Base-by-base conservation (phyloP, 352 stramenopile genomes). In the Globisporangium polare region DNA sequence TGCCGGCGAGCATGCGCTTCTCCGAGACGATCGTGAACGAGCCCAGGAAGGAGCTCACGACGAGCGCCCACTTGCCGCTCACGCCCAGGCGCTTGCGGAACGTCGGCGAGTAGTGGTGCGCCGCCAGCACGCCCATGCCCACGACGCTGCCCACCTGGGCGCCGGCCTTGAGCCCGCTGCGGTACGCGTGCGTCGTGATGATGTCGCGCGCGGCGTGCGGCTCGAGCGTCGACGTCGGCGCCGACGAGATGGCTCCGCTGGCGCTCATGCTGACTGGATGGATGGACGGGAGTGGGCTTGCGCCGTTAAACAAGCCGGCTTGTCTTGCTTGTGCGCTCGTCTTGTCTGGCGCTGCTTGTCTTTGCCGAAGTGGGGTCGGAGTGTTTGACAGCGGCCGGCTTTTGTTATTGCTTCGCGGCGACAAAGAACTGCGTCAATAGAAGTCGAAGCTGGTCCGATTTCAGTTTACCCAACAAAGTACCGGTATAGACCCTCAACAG, bases 11-110 rank as follows among this genome's bases (percentile, higher is more conserved):
- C 37, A 95, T 58, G 12, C 74, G 72, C 58, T 75, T 81, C 65
- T 95, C 86, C 7, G 82, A 72, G 45, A 75, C 75, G 63, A 93
- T 66, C 33, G 78, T 78, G 66, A 94, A 94, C 29, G 75, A 73
- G 15, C 64, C 86, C 10, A 94, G 59, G 33, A 77, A 77, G 24
- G 86, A 72, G 49, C 71, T 78, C 24, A 92, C 70, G 31, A 90
- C 74, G 35, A 94, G 72, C 39, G 75, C 81, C 61, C 72, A 84
- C 78, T 94, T 92, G 69, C 76, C 86, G 60, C 83, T 92, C 42
- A 80, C 68, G 43, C 72, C 78, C 10, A 94, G 59, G 13, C 86
- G 83, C 49, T 75, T 78, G 71, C 83, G 86, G 78, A 92, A 94
- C 39, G 68, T 72, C 1, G 73, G 67, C 71, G 59, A 90, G 67